These are phyloP conservation scores for Penicillium soppii DNA, from an alignment of 495 filamentous ascomycete genomes.

Conservation along the genomic window DNA sequence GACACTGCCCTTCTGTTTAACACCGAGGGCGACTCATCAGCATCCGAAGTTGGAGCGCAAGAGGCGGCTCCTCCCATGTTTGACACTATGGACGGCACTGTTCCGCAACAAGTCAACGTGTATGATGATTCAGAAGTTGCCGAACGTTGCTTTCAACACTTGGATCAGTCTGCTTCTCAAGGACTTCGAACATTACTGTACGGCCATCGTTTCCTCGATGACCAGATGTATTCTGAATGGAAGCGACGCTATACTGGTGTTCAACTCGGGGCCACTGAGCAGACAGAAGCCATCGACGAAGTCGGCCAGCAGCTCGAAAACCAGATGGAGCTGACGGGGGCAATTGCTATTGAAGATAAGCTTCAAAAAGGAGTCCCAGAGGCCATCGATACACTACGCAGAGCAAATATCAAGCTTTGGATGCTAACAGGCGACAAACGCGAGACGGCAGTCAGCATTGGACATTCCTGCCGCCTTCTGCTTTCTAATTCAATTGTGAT, in stretches of 20 bases:
- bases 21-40: too few relatives aligned
- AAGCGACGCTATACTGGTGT: too few relatives aligned
- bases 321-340: constrained; percentile 78
- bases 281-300: too few relatives aligned
- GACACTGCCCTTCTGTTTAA: too few relatives aligned
- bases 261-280: too few relatives aligned
- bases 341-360: constrained; percentile 92
- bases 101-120: too few relatives aligned
- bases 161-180: constrained; percentile 91
- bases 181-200: constrained; percentile 86
- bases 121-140: too few relatives aligned
- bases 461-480: constrained; percentile 80
- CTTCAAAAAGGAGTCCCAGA: constrained; percentile 89
- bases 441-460: constrained; percentile 95
- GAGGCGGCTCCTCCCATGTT: too few relatives aligned
- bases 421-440: constrained; percentile 97
- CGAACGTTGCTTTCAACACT: constrained; percentile 83
- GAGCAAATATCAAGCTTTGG: constrained; percentile 95
- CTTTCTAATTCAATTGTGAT: constrained; percentile 83
- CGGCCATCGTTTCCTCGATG: constrained; percentile 74
- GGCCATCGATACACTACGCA: constrained; percentile 84
- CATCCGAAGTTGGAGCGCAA: too few relatives aligned
- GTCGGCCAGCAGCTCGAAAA: constrained; percentile 80
- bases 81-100: too few relatives aligned
- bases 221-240: constrained; percentile 75